These are phyloP conservation scores for Phytophthora europaea DNA, from an alignment of 352 stramenopile species.

Conservation along the genomic window DNA sequence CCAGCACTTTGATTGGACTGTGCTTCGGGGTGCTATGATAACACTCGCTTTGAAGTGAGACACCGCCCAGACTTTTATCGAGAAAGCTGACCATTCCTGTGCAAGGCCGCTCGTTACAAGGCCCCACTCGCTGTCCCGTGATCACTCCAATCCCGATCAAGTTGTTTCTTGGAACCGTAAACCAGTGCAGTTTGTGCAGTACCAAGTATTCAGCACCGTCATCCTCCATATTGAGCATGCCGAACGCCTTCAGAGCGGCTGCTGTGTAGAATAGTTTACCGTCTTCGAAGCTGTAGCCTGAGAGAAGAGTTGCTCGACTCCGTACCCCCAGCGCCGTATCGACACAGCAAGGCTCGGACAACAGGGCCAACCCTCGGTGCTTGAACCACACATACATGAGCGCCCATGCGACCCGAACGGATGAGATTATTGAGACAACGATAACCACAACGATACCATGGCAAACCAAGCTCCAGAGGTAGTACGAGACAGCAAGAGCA, in stretches of 20 bases:
- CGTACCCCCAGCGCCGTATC: slow-evolving; percentile 7
- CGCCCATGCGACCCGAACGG: not conserved
- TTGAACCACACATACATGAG: slow-evolving; percentile 17
- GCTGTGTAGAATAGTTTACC: slow-evolving; percentile 9
- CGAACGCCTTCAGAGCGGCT: slow-evolving; percentile 14
- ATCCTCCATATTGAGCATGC: slow-evolving; percentile 18
- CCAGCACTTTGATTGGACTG: slow-evolving; percentile 5
- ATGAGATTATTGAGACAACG: slow-evolving; percentile 3
- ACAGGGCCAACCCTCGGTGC: not conserved
- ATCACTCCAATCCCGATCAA: slow-evolving; percentile 13
- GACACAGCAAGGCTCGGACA: slow-evolving; percentile 17
- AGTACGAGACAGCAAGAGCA: slow-evolving; percentile 14
- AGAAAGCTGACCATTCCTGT: slow-evolving; percentile 14
- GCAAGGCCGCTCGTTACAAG: slow-evolving; percentile 13
- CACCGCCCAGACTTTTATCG: slow-evolving; percentile 1
- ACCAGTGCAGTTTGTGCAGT: slow-evolving; percentile 17
- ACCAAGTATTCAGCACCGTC: slow-evolving; percentile 15
- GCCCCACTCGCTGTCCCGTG: slow-evolving; percentile 1
- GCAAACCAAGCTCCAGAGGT: slow-evolving; percentile 22
- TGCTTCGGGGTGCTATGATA: not conserved
- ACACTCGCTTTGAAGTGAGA: not conserved
- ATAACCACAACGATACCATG: slow-evolving; percentile 10
- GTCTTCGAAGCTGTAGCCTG: slow-evolving; percentile 7
- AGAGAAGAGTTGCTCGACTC: slow-evolving; percentile 5
- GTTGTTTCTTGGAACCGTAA: slow-evolving; percentile 15